Conservation (phyloP, 495 filamentous ascomycete genomes). For the Penicillium canariense region DNA sequence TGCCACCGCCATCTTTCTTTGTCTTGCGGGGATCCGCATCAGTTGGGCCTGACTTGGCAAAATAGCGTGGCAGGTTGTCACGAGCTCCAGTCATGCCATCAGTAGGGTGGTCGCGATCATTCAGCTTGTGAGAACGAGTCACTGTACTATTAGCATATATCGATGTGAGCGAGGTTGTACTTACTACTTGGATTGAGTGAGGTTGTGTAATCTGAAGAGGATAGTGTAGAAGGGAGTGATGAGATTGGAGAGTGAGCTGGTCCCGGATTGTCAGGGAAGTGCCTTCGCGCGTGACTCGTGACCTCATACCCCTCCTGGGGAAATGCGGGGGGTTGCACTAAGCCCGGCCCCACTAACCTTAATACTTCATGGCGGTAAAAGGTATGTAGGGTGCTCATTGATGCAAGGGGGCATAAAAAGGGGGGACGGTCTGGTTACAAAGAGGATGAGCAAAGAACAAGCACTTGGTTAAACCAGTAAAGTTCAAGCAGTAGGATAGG, state of each 20-base stretch:
- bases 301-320: conserved; percentile 19
- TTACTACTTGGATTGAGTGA: conserved; percentile 8
- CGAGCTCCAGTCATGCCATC: conserved; percentile 61
- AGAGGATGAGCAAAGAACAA: no score
- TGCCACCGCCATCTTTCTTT: conserved; percentile 94
- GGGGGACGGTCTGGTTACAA: no score
- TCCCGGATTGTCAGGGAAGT: not conserved
- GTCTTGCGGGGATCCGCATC: conserved; percentile 86
- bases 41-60: conserved; percentile 80
- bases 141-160: conserved; percentile 46
- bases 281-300: conserved; percentile 20
- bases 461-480: no score
- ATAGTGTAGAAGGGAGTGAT: not conserved
- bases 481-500: no score
- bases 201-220: not conserved
- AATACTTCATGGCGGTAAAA: not conserved
- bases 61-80: conserved; percentile 83
- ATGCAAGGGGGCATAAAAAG: not conserved
- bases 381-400: not conserved
- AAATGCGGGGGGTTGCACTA: conserved; percentile 24
- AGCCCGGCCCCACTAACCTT: conserved; percentile 23
- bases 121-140: conserved; percentile 93
- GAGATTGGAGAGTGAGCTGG: not conserved
- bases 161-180: not conserved
- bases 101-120: conserved; percentile 79